Conservation (phyloP, 2,329 filamentous ascomycete species). For the Microsporum audouinii region DNA sequence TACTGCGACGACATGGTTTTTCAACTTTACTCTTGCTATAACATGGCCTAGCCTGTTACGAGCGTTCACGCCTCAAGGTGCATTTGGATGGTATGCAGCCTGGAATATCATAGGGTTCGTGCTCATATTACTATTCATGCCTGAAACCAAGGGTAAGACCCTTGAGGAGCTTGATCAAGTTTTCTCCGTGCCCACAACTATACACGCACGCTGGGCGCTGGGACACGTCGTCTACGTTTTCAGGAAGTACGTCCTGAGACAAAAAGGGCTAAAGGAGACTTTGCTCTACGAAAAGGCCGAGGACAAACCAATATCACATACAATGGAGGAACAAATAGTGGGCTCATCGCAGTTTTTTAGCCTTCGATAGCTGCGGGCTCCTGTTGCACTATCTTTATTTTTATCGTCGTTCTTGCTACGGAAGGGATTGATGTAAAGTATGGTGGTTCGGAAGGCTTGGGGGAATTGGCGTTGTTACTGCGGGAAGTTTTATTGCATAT, state of each 20-base stretch:
- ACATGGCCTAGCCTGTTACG: constrained; percentile 42
- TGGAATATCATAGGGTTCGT: constrained; percentile 37
- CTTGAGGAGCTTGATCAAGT: constrained; percentile 43
- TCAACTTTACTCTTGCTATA: constrained; percentile 44
- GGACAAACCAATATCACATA: neutral
- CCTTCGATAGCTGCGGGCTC: neutral
- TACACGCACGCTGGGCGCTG: constrained; percentile 32
- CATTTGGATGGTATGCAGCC: constrained; percentile 41
- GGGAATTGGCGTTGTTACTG: too few species aligned
- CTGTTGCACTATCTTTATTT: too few species aligned
- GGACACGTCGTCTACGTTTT: constrained; percentile 29
- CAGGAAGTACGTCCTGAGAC: constrained; percentile 26
- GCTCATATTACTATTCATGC: constrained; percentile 34
- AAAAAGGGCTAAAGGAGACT: constrained; percentile 30
- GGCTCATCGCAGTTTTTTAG: neutral
- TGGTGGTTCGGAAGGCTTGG: too few species aligned
- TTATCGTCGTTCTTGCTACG: too few species aligned
- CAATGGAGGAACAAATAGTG: neutral
- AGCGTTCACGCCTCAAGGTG: constrained; percentile 41
- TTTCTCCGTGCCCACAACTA: constrained; percentile 41
- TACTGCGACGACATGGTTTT: constrained; percentile 52
- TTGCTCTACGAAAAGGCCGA: constrained; percentile 23
- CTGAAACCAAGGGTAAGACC: constrained; percentile 33
- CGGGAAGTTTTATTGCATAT: too few species aligned
- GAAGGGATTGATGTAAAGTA: too few species aligned